Evolutionary conservation across 305 asterid species (phyloP), one percentile per base, ranked within the genome.

Genomic region (Striga hermonthica): DNA sequence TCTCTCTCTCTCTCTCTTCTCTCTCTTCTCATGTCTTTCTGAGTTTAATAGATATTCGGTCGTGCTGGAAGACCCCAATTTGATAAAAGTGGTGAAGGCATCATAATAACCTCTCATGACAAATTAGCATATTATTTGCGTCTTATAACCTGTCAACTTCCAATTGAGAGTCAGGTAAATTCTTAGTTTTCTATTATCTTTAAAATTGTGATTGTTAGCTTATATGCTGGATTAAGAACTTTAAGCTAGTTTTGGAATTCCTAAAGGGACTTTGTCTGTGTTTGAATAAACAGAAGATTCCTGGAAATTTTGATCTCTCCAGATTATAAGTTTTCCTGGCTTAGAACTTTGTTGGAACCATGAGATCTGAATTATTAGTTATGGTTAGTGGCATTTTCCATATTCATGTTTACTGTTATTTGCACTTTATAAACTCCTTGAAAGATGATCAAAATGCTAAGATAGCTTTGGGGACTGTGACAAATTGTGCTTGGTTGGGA

Each of bases 61-160:
- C 99, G 99, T 81, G 99, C 99, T 74, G 99, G 99, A 60, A 90
- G 99, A 74, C 99, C 99, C 28, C 99, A 94, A 71, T 94, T 94
- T 79, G 99, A 94, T 74, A 90, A 83, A 83, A 90, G 97, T 79
- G 99, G 99, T 67, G 99, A 94, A 90, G 99, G 99, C 76, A 86
- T 90, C 77, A 94, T 94, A 79, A 84, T 94, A 75, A 94, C 99
- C 28, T 67, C 76, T 65, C 97, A 94, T 63, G 95, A 90, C 55
- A 90, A 94, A 71, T 75, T 94, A 73, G 87, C 97, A 28, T 87
- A 86, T 79, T 94, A 94, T 78, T 80, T 94, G 76, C 86, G 97
- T 60, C 95, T 94, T 64, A 68, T 94, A 77, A 94, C 97, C 5
- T 84, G 95, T 77, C 99, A 94, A 71, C 97, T 94, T 57, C 99